Base-by-base conservation (phyloP, 352 stramenopile species). In the Phytophthora pluvialis region DNA sequence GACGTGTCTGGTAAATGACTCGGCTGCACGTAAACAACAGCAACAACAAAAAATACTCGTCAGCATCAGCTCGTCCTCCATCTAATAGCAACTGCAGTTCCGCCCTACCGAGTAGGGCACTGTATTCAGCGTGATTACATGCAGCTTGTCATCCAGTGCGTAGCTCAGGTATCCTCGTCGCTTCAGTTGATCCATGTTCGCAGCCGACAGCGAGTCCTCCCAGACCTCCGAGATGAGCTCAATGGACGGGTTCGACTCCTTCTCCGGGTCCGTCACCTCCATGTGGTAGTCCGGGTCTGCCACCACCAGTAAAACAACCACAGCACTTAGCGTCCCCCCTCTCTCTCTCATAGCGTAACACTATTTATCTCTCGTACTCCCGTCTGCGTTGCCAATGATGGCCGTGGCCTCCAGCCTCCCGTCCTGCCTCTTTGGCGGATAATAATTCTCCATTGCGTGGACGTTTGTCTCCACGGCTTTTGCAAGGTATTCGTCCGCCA, bases 201-300 rank as follows among this genome's bases (percentile, higher is more conserved):
- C 62, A 16, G 58, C 32, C 4, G 81, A 89, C 13, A 96, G 64
- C 33, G 82, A 92, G 13, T 80, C 49, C 18, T 73, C 56, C 86
- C 84, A 95, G 5, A 81, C 75, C 7, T 67, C 21, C 3, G 88
- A 86, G 25, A 94, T 83, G 28, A 86, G 68, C 8, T 76, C 46
- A 63, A 94, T 88, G 31, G 86, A 81, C 52, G 83, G 86, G 57
- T 93, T 93, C 33, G 59, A 63, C 42, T 72, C 59, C 10, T 52
- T 73, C 9, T 75, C 50, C 5, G 83, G 81, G 43, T 92, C 73
- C 33, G 82, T 95, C 63, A 93, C 68, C 49, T 90, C 72, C 83
- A 95, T 93, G 57, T 90, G 73, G 46, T 95, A 95, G 67, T 93
- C 80, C n/a, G 78, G 79, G 44, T 90, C 86, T 94, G 44, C 25